Evolutionary conservation across 2,329 filamentous ascomycete species (phyloP).

Genomic region (Penicillium sumatraense): DNA sequence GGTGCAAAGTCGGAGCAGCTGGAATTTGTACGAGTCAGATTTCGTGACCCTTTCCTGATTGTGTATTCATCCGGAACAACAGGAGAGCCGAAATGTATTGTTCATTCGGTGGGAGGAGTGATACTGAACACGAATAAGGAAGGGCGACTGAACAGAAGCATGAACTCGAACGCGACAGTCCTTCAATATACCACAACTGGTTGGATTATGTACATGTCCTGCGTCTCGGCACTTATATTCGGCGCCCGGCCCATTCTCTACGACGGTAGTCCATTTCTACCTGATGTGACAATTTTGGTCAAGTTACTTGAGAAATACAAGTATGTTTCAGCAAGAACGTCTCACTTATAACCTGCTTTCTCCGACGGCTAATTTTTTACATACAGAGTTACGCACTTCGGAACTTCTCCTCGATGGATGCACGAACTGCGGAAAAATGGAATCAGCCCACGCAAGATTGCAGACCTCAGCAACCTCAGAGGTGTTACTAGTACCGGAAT

Average conservation of each 20-base stretch:
- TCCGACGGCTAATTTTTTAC: slow-evolving; percentile 42
- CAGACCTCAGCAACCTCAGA: slow-evolving; percentile 65
- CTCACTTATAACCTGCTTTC: no score
- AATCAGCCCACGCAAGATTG: slow-evolving; percentile 65
- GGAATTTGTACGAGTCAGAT: slow-evolving; percentile 65
- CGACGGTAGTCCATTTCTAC: slow-evolving; percentile 79
- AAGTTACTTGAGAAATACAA: slow-evolving; percentile 60
- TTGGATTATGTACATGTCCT: slow-evolving; percentile 85
- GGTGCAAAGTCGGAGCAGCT: slow-evolving; percentile 39
- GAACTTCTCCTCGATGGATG: slow-evolving; percentile 77
- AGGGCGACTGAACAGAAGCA: slow-evolving; percentile 55
- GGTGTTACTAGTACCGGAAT: slow-evolving; percentile 76
- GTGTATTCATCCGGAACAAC: slow-evolving; percentile 83
- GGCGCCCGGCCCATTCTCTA: slow-evolving; percentile 73
- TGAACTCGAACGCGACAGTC: slow-evolving; percentile 47
- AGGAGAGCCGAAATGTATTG: slow-evolving; percentile 82
- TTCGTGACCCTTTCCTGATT: slow-evolving; percentile 76
- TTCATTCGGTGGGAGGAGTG: slow-evolving; percentile 63
- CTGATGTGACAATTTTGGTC: slow-evolving; percentile 59
- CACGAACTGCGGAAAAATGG: slow-evolving; percentile 70
- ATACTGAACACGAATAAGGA: slow-evolving; percentile 62
- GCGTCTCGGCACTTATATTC: slow-evolving; percentile 61
- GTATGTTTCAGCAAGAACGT: slow-evolving; percentile 4
- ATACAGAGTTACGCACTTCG: slow-evolving; percentile 70
- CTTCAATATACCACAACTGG: slow-evolving; percentile 72